Evolutionary conservation across 768 basidiomycete genomes (phyloP).

Genomic region (Cyathus striatus): DNA sequence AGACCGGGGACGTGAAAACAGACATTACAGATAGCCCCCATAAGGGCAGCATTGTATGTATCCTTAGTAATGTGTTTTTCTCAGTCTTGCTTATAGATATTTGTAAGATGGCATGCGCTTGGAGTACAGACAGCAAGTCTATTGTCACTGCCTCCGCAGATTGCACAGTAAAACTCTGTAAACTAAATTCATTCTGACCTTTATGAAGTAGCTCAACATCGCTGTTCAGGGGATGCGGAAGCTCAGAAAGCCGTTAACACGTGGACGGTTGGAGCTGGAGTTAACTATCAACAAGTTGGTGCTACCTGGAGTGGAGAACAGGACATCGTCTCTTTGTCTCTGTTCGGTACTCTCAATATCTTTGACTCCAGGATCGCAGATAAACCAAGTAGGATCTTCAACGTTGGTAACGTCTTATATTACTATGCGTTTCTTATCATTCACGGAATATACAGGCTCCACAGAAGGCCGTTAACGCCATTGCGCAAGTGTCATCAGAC

Average conservation of each 20-base stretch:
- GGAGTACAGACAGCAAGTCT: conserved; percentile 70
- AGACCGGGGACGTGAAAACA: conserved; percentile 71
- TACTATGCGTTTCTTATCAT: not conserved
- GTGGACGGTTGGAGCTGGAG: conserved; percentile 71
- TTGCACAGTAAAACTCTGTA: conserved; percentile 83
- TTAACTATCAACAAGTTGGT: conserved; percentile 82
- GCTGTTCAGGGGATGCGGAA: conserved; percentile 70
- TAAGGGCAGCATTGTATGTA: conserved; percentile 69
- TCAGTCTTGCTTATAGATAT: not conserved
- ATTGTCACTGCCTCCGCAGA: conserved; percentile 85
- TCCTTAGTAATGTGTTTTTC: not conserved
- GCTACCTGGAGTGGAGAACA: conserved; percentile 74
- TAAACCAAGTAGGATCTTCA: conserved; percentile 56
- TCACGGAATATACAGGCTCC: conserved; percentile 48
- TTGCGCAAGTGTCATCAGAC: conserved; percentile 32
- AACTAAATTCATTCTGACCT: conserved; percentile 11
- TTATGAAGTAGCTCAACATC: not conserved
- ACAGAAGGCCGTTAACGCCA: conserved; percentile 74
- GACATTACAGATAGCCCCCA: conserved; percentile 69
- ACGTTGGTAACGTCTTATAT: conserved; percentile 32
- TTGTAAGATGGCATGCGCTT: conserved; percentile 68
- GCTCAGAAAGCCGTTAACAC: conserved; percentile 59
- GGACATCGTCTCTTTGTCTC: conserved; percentile 76
- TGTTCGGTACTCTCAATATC: conserved; percentile 77
- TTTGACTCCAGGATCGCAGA: conserved; percentile 70